These are phyloP conservation scores for Sideroxylon spinosum DNA, from an alignment of 179 eudicot species.

Conservation along the genomic window DNA sequence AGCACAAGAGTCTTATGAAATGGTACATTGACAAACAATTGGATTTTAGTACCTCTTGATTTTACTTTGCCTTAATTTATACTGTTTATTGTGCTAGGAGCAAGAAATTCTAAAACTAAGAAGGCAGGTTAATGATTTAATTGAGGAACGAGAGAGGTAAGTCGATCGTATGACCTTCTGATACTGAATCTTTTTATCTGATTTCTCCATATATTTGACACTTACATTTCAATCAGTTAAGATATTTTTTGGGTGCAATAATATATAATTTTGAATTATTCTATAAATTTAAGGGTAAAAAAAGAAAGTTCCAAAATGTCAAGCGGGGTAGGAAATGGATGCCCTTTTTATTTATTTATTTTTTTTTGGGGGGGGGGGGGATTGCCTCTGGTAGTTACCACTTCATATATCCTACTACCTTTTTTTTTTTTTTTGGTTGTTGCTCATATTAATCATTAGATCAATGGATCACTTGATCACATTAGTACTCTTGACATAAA, in stretches of 20 bases:
- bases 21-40: conserved; percentile 30
- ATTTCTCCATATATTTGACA: not conserved
- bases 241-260: too few species aligned
- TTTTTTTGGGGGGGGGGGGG: too few species aligned
- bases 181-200: not conserved
- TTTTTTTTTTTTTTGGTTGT: too few species aligned
- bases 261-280: too few species aligned
- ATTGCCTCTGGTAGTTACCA: too few species aligned
- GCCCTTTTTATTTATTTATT: too few species aligned
- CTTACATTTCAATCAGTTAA: too few species aligned
- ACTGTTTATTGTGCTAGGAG: conserved; percentile 32
- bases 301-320: too few species aligned
- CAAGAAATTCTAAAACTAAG: conserved; percentile 43
- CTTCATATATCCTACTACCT: too few species aligned
- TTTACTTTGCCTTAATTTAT: not conserved
- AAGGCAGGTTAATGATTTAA: conserved; percentile 36
- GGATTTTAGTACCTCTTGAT: not conserved
- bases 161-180: not conserved
- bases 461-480: not conserved
- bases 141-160: conserved; percentile 57
- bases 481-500: not conserved
- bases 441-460: not conserved
- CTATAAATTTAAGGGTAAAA: too few species aligned
- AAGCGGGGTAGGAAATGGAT: too few species aligned
- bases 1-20: conserved; percentile 27